Conservation (phyloP, 2,329 filamentous ascomycete species). For the Zymoseptoria tritici region DNA sequence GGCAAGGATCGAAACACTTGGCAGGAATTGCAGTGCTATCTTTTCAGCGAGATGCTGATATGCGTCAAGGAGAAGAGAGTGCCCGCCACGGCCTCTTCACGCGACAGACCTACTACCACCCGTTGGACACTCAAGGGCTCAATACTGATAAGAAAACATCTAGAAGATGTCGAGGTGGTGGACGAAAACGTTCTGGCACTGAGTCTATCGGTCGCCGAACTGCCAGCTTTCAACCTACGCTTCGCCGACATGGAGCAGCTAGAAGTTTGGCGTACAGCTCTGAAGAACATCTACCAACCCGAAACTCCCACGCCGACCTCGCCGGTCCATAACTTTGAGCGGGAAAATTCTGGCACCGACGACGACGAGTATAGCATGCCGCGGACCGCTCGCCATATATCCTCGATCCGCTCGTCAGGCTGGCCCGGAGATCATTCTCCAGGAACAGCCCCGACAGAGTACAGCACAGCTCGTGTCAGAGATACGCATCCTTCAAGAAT, state of each 20-base stretch:
- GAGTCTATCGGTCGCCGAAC: slow-evolving; percentile 80
- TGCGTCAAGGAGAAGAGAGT: slow-evolving; percentile 96
- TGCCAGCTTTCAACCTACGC: slow-evolving; percentile 87
- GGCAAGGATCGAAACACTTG: slow-evolving; percentile 94
- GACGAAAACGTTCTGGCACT: slow-evolving; percentile 78
- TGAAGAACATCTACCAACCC: slow-evolving; percentile 69
- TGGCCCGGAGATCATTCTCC: slow-evolving; percentile 76
- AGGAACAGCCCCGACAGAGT: slow-evolving; percentile 86
- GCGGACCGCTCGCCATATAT: slow-evolving; percentile 57
- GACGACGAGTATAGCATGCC: slow-evolving; percentile 35
- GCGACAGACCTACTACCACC: slow-evolving; percentile 51
- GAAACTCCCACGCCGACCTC: slow-evolving; percentile 48
- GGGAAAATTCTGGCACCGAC: slow-evolving; percentile 44
- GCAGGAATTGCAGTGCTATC: slow-evolving; percentile 95
- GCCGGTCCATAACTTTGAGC: slow-evolving; percentile 65
- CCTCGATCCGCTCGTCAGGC: slow-evolving; percentile 71
- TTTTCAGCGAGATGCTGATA: slow-evolving; percentile 98
- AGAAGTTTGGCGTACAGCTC: slow-evolving; percentile 81
- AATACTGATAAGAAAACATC: slow-evolving; percentile 95
- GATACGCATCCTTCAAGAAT: slow-evolving; percentile 40
- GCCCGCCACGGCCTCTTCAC: slow-evolving; percentile 36
- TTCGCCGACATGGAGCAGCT: slow-evolving; percentile 79
- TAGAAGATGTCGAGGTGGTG: slow-evolving; percentile 74
- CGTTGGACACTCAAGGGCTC: slow-evolving; percentile 91
- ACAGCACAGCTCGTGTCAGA: slow-evolving; percentile 47